Conservation (phyloP, 768 basidiomycete species). For the Russula sp. region DNA sequence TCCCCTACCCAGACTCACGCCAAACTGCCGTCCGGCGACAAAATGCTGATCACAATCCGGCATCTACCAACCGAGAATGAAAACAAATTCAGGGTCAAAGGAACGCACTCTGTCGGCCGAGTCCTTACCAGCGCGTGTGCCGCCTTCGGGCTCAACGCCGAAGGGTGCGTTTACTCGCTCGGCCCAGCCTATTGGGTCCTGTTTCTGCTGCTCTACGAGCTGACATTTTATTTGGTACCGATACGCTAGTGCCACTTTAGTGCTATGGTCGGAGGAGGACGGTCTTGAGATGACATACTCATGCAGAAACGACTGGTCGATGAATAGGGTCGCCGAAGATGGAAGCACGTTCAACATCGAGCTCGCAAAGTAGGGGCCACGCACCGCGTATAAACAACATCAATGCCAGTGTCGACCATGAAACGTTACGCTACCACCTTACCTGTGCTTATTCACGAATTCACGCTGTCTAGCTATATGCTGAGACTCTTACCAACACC, state of each 20-base stretch:
- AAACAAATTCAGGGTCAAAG: conserved; percentile 20
- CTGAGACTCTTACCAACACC: background rate
- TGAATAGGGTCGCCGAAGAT: conserved; percentile 11
- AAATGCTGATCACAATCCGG: conserved; percentile 19
- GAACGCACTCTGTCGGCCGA: conserved; percentile 13
- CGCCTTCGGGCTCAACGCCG: conserved; percentile 7
- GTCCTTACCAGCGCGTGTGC: conserved; percentile 18
- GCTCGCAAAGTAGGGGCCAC: conserved; percentile 9
- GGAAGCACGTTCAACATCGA: conserved; percentile 11
- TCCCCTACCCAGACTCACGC: background rate
- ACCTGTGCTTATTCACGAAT: background rate
- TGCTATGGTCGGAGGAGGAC: conserved; percentile 9
- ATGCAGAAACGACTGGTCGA: conserved; percentile 5
- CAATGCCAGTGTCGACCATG: background rate
- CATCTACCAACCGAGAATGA: conserved; percentile 16
- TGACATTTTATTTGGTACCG: background rate
- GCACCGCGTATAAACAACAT: background rate
- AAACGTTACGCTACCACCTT: background rate
- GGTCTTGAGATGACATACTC: conserved; percentile 4
- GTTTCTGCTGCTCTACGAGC: background rate
- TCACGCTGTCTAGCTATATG: background rate
- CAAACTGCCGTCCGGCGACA: background rate
- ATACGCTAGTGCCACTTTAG: conserved; percentile 1
- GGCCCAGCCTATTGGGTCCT: background rate
- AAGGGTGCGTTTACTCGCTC: background rate